Base-by-base conservation (phyloP, 768 basidiomycete species). In the Favolaschia claudopus region DNA sequence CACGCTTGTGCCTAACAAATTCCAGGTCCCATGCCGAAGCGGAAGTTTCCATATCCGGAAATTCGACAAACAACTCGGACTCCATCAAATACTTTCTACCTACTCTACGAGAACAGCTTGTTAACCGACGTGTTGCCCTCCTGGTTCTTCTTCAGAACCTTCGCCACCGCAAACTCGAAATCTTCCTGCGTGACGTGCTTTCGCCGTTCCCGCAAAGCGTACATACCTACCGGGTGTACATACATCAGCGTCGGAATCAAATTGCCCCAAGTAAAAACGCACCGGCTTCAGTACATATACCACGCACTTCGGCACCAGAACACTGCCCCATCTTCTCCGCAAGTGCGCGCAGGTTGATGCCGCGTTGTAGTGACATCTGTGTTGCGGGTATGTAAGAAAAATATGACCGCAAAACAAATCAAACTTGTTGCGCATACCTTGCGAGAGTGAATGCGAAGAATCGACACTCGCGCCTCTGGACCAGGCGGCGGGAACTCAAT, bases 271-370 rank as follows among this genome's bases (percentile, higher is more conserved):
- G 12, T 33, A 33, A 10, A 51, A n/a, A 74, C 87, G 58, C 55
- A 88, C 93, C 93, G n/a, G 95, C 95, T 79, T 96, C 95, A 0
- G 96, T 96, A 72, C 95, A 96, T 66, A 97, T 97, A 76, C 95
- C 96, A 15, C 96, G 85, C 15, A 98, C 96, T 73, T 99, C 96
- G 2, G 96, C 96, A 65, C 96, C 96, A 2, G 94, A 96, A 72
- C 96, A 98, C 70, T 97, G 94, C 0, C 96, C 96, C 96, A 99
- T 99, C 83, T 99, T 99, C 74, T 99, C 96, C 0, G 96, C 96
- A 3, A 99, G 81, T 2, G 90, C 89, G 15, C 94, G 91, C n/a
- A 98, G 83, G 77, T 99, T 95, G 75, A 99, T 99, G 2, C 96
- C 96, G 57, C 96, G 86, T 77, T 99, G 96, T 28, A 99, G 80